These are phyloP conservation scores for Mycotypha africana DNA, from an alignment of 371 early-diverging fungal species.

Conservation along the genomic window DNA sequence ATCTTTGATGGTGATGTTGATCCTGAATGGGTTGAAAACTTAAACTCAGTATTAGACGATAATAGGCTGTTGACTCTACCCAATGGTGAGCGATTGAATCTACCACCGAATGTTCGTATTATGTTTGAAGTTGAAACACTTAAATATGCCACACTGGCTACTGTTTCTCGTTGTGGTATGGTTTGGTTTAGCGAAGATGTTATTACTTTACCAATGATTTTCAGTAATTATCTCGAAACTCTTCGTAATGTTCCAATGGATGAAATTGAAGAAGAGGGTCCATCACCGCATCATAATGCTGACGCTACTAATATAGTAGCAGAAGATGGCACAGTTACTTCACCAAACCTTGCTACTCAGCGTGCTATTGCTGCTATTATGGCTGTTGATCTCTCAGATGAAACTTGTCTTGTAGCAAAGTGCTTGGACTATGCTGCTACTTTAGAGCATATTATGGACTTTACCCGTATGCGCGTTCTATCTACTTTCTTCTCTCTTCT, in stretches of 20 bases:
- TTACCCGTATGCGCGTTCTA: conserved; percentile 83
- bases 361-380: conserved; percentile 70
- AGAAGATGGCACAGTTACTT: conserved; percentile 47
- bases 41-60: conserved; percentile 98
- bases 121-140: conserved; percentile 99
- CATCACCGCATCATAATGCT: conserved; percentile 21
- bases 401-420: conserved; percentile 72
- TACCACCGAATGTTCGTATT: conserved; percentile 95
- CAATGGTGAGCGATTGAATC: conserved; percentile 96
- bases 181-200: conserved; percentile 97
- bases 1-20: conserved; percentile 99
- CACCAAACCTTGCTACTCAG: conserved; percentile 70
- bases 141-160: conserved; percentile 96
- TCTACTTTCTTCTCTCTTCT: conserved; percentile 87
- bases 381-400: conserved; percentile 62
- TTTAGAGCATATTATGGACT: conserved; percentile 96
- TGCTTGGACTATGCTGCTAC: conserved; percentile 65
- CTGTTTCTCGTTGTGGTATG: conserved; percentile 99
- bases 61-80: conserved; percentile 95
- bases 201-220: conserved; percentile 78
- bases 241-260: conserved; percentile 77
- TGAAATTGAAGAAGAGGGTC: conserved; percentile 70
- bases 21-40: conserved; percentile 99
- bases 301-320: conserved; percentile 20
- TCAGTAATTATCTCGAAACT: conserved; percentile 77